Evolutionary conservation across 768 basidiomycete species (phyloP).

Genomic region (Cyclocybe aegerita): DNA sequence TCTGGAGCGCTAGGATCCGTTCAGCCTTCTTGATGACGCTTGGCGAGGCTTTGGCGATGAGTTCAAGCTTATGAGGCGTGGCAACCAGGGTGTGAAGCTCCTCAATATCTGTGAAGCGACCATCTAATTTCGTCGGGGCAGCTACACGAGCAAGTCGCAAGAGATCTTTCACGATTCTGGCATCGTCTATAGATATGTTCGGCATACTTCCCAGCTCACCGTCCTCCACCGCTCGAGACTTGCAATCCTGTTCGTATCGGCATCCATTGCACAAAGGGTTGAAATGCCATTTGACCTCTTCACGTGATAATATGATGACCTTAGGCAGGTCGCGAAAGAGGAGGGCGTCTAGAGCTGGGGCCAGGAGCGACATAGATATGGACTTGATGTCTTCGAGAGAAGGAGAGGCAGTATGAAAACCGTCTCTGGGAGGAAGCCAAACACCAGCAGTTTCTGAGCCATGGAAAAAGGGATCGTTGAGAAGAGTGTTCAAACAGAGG

Average conservation of each 20-base stretch:
- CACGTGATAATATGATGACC: slow-evolving; percentile 31
- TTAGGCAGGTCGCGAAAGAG: slow-evolving; percentile 43
- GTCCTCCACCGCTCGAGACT: slow-evolving; percentile 28
- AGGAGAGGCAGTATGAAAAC: slow-evolving; percentile 29
- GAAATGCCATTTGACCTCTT: slow-evolving; percentile 44
- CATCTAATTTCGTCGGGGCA: slow-evolving; percentile 8
- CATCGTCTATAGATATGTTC: slow-evolving; percentile 48
- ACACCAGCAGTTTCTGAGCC: slow-evolving; percentile 37
- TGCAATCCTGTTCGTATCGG: slow-evolving; percentile 37
- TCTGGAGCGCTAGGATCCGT: slow-evolving; percentile 36
- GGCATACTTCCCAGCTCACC: slow-evolving; percentile 44
- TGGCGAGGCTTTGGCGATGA: slow-evolving; percentile 30
- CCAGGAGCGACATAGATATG: slow-evolving; percentile 36
- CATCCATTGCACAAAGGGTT: slow-evolving; percentile 49
- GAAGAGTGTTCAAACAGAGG: slow-evolving; percentile 39
- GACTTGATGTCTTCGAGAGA: slow-evolving; percentile 38
- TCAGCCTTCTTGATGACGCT: slow-evolving; percentile 38
- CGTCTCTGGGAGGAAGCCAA: slow-evolving; percentile 45
- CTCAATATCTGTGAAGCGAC: slow-evolving; percentile 43
- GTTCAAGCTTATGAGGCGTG: slow-evolving; percentile 25
- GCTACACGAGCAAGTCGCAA: slow-evolving; percentile 26
- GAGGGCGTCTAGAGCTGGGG: slow-evolving; percentile 39
- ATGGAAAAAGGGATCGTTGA: slow-evolving; percentile 31
- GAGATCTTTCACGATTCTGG: slow-evolving; percentile 35
- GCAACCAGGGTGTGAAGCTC: slow-evolving; percentile 39